phyloP scores from a whole-genome alignment of 768 basidiomycete species.

The Crassisporium funariophilum region DNA sequence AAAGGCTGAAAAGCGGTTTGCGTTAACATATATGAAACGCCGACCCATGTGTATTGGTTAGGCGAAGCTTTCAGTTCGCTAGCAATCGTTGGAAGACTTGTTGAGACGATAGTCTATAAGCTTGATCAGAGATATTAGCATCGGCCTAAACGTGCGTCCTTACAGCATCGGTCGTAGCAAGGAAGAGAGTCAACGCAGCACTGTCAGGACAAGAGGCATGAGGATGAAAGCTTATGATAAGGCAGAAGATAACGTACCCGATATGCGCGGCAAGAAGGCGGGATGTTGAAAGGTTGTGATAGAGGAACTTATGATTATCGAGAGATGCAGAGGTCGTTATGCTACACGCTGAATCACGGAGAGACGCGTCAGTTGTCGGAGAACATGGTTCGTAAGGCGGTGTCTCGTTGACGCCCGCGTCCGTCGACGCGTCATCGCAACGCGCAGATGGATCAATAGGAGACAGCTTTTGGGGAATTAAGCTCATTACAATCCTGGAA shows the following conservation, averaged over 20 bases:
- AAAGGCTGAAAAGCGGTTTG: constrained; percentile 86
- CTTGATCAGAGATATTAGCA: constrained; percentile 1
- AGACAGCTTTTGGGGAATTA: constrained; percentile 13
- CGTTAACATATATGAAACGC: constrained; percentile 81
- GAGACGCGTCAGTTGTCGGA: constrained; percentile 11
- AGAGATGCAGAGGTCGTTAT: constrained; percentile 36
- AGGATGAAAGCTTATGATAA: constrained; percentile 8
- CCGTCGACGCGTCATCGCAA: constrained; percentile 2
- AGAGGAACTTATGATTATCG: constrained; percentile 21
- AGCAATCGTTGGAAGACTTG: constrained; percentile 79
- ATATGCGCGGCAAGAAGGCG: constrained; percentile 67
- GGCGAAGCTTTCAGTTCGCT: constrained; percentile 67
- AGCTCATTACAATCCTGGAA: background rate
- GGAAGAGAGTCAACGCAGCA: constrained; percentile 77
- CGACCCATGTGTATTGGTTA: constrained; percentile 84
- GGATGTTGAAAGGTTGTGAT: constrained; percentile 47
- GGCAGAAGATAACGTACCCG: constrained; percentile 48
- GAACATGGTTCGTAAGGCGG: constrained; percentile 5
- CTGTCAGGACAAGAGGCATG: constrained; percentile 37
- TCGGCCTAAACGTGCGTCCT: constrained; percentile 19
- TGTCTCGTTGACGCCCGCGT: constrained; percentile 7
- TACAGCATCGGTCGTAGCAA: constrained; percentile 86
- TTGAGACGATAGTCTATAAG: constrained; percentile 71
- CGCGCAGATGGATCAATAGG: constrained; percentile 11
- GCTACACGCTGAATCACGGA: constrained; percentile 27